phyloP scores from a whole-genome alignment of 2,329 filamentous ascomycete genomes.

The Aplosporella prunicola region DNA sequence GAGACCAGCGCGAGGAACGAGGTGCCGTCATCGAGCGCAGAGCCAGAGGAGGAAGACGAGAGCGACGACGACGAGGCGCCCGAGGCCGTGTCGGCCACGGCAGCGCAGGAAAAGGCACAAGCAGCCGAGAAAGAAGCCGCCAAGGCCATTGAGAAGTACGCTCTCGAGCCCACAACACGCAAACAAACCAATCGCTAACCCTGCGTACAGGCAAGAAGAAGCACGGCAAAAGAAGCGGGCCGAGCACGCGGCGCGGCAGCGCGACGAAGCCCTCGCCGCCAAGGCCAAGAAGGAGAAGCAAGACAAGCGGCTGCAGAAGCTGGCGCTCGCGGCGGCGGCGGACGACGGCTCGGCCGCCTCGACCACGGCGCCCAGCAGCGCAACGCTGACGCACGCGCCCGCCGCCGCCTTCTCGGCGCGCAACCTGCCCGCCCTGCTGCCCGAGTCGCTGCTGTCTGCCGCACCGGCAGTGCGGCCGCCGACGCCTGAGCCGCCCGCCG shows the following conservation, averaged over 20 bases:
- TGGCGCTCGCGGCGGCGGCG: slow-evolving; percentile 8
- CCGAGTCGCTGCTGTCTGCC: slow-evolving; percentile 41
- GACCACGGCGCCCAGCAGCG: too few relatives aligned
- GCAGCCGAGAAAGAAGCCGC: slow-evolving; percentile 21
- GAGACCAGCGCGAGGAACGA: not conserved
- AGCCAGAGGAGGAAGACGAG: slow-evolving; percentile 16
- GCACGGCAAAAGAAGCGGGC: slow-evolving; percentile 20
- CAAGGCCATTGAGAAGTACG: slow-evolving; percentile 20
- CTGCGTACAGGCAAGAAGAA: slow-evolving; percentile 15
- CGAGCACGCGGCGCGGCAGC: slow-evolving; percentile 23
- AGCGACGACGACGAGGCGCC: slow-evolving; percentile 27
- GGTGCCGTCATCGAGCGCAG: slow-evolving; percentile 1
- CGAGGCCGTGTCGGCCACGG: slow-evolving; percentile 26
- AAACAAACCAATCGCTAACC: not conserved
- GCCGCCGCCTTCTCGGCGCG: slow-evolving; percentile 4
- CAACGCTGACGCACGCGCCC: not conserved
- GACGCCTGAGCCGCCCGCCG: slow-evolving; percentile 29
- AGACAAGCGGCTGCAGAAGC: slow-evolving; percentile 18
- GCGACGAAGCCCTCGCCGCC: slow-evolving; percentile 12
- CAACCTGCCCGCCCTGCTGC: slow-evolving; percentile 41
- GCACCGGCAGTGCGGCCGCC: slow-evolving; percentile 36
- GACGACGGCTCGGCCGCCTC: too few relatives aligned
- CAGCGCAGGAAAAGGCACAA: slow-evolving; percentile 21
- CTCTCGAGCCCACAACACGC: not conserved
- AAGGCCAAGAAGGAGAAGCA: slow-evolving; percentile 18